Evolutionary conservation across 805 yeast genomes (phyloP).

Genomic region (Teunomyces kruisii): DNA sequence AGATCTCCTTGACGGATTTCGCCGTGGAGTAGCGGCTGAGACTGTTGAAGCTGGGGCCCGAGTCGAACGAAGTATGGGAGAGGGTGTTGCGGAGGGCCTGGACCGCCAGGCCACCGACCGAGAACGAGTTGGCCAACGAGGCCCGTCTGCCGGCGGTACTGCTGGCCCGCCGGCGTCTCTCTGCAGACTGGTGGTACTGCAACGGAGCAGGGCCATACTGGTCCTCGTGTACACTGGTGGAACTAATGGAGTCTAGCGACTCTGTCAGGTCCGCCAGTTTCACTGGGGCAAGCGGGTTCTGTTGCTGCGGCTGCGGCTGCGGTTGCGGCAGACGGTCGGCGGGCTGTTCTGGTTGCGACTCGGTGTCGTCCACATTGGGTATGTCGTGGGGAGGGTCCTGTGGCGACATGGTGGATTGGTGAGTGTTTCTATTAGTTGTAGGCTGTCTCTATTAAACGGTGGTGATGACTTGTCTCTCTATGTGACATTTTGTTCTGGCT

Average conservation of each 20-base stretch:
- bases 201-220: background rate
- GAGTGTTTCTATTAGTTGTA: too few relatives aligned
- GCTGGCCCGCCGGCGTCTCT: too few relatives aligned
- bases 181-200: background rate
- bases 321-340: too few relatives aligned
- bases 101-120: background rate
- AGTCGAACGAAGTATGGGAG: background rate
- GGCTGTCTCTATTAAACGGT: too few relatives aligned
- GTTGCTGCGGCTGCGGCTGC: background rate
- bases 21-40: constrained; percentile 2
- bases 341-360: too few relatives aligned
- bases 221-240: background rate
- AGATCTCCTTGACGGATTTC: constrained; percentile 26
- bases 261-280: background rate
- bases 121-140: background rate
- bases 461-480: too few relatives aligned
- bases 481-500: too few relatives aligned
- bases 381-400: too few relatives aligned
- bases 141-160: background rate
- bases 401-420: too few relatives aligned
- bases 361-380: too few relatives aligned
- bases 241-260: background rate
- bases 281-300: background rate
- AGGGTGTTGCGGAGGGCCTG: background rate
- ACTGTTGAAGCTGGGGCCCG: background rate